Base-by-base conservation (phyloP, 495 filamentous ascomycete species). In the Penicillium dipodomyicola region DNA sequence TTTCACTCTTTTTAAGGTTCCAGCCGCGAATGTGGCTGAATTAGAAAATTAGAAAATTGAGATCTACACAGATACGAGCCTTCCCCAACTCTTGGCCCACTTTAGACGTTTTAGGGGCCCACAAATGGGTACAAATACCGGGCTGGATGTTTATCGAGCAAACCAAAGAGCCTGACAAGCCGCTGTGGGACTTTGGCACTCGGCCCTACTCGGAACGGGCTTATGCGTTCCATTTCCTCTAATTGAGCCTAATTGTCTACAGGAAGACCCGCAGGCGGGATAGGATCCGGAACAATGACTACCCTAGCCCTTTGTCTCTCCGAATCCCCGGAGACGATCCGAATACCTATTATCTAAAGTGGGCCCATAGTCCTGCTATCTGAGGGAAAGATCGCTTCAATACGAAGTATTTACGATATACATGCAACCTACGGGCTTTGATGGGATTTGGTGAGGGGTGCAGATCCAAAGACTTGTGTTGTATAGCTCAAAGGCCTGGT, bases 51-150 rank as follows among this genome's bases (percentile, higher is more conserved):
- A 5, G 23, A 5, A 25, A 5, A 25, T 25, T 25, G 20, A 2
- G 62, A 64, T 64, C 62, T 56, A 20, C 62, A 45, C 11, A 10
- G 29, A 53, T 58, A 58, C 58, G 50, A 58, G 49, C 10, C 11
- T 40, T 32, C 35, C 44, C 49, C 40, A 35, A 25, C 29, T 50
- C 35, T 39, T 9, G 19, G 11, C 25, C 33, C 37, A 20, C n/a
- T 32, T 9, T 35, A 32, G 40, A 53, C n/a, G 40, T 44, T 53
- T 14, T n/a, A 35, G 19, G 14, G 44, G 8, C 23, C 44, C 44
- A 29, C 27, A 29, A 17, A 17, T n/a, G 23, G 23, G 23, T 5
- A 25, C 5, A 25, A 25, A 25, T 25, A 29, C 9, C 4, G 25
- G 44, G 15, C 15, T 29, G 44, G 29, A 15, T 15, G 44, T 8